Evolutionary conservation across 495 filamentous ascomycete genomes (phyloP), one percentile per base, ranked within the genome.

Genomic region (Aspergillus mulundensis): DNA sequence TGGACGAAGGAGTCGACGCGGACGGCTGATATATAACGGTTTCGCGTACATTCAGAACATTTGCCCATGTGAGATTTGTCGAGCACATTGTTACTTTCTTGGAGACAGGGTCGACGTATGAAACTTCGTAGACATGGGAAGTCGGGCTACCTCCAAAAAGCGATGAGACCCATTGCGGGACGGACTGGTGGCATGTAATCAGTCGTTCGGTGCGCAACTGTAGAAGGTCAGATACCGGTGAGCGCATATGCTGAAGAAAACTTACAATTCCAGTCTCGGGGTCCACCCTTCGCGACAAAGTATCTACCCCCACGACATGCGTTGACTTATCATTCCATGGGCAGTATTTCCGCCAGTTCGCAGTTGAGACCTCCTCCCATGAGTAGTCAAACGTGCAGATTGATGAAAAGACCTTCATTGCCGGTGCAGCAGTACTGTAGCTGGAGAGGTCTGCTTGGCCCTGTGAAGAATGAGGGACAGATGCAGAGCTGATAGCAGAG

Each of bases 331-430:
- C 84, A 75, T 98, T 98, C 94, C 94, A 97, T 30, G 92, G 91
- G 70, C 89, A 95, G 77, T 98, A 98, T 73, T 98, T 98, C 47
- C 86, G 85, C 94, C 94, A 98, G 81, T 97, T 98, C 62, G 88
- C 90, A n/a, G 90, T 90, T n/a, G 91, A 95, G 32, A 97, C 95
- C 71, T 97, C 95, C 61, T 92, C 87, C 93, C 94, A 98, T 23
- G 91, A 91, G 78, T 98, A 98, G 71, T 96, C 81, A 76, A 97
- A 97, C 19, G 88, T 90, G 71, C 87, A 90, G 28, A 75, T 75
- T 57, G 88, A 90, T 32, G 90, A 87, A 68, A 97, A 98, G 67
- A 98, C 88, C 80, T 93, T 95, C 94, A 98, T 98, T 34, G 50
- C 70, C 36, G 44, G 16, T 38, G 20, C 1, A 50, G 20, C 14